Evolutionary conservation across 148 eudicot species (phyloP), one percentile per base, ranked within the genome.

Genomic region (Euryodendron excelsum): DNA sequence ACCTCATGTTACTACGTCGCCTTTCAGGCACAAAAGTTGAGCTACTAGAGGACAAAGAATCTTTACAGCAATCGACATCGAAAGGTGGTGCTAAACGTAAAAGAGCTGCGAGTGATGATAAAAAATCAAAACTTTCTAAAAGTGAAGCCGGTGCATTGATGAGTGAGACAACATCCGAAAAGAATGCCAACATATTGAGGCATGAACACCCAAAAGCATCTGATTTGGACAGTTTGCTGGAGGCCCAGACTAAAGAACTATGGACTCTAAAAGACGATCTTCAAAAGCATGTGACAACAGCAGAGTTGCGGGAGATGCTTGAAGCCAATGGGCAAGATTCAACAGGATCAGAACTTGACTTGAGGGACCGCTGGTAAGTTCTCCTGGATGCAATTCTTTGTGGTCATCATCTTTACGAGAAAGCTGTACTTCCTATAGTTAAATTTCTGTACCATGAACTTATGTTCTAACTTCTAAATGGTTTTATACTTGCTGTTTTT

Each of bases 191-290:
- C 59, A 78, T 73, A 23, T 27, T 69, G 21, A 82, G 66, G 68
- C 64, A 41, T 62, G 86, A 77, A 50, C 71, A 44, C 62, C 69
- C 89, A 44, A 74, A 76, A 61, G 80, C 82, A 34, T 77, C 88
- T 77, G 83, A 80, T 30, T 79, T 89, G 81, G 91, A 91, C 61
- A 85, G 72, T 48, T 88, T 82, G 82, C 63, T 96, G 77, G 98
- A 96, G 87, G 90, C 91, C 69, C 99, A 96, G 84, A 80, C 83
- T 41, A 96, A 80, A 85, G 89, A 86, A 74, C 78, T 96, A 62
- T 96, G 99, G 99, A 86, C 85, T 77, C 73, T 96, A 66, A 96
- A 96, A 86, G 99, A 96, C 80, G 86, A 89, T 85, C 87, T 96
- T 59, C 90, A 90, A 82, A 96, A 88, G 82, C 77, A 90, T 79